Conservation (phyloP, 805 yeast species). For the Kuraishia hungarica region DNA sequence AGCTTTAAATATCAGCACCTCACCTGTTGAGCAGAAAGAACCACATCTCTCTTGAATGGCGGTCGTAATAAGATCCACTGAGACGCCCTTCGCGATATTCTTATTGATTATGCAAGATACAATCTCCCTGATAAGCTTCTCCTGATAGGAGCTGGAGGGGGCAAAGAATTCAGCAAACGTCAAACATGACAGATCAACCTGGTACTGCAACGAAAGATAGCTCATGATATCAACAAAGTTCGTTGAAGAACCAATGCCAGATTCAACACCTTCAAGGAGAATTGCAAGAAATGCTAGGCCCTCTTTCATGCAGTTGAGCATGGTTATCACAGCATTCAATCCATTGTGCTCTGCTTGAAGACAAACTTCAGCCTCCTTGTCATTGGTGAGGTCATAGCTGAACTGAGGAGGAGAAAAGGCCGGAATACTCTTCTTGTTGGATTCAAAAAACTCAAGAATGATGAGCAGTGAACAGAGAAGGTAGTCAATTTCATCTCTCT, state of each 20-base stretch:
- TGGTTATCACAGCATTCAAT: slow-evolving; percentile 64
- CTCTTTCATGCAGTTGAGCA: slow-evolving; percentile 75
- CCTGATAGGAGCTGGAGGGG: slow-evolving; percentile 46
- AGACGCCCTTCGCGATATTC: slow-evolving; percentile 84
- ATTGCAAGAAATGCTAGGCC: slow-evolving; percentile 84
- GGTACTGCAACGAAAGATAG: slow-evolving; percentile 60
- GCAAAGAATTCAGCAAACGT: slow-evolving; percentile 73
- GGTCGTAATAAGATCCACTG: slow-evolving; percentile 83
- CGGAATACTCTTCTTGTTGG: slow-evolving; percentile 53
- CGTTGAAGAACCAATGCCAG: slow-evolving; percentile 17
- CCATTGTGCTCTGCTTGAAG: slow-evolving; percentile 90
- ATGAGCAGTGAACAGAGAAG: slow-evolving; percentile 65
- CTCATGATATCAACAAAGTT: slow-evolving; percentile 60
- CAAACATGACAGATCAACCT: slow-evolving; percentile 55
- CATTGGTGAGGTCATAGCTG: slow-evolving; percentile 37
- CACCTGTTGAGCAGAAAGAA: slow-evolving; percentile 88
- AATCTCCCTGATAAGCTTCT: slow-evolving; percentile 72
- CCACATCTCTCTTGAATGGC: slow-evolving; percentile 90
- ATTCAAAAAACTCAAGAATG: slow-evolving; percentile 59
- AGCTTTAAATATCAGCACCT: slow-evolving; percentile 89
- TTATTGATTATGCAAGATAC: slow-evolving; percentile 84
- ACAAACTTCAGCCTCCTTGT: slow-evolving; percentile 51
- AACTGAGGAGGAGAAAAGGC: slow-evolving; percentile 52
- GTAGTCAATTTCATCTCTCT: slow-evolving; percentile 50
- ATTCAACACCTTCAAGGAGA: slow-evolving; percentile 61